Conservation (phyloP, 1,284 basidiomycete genomes). For the Lentinula novae-zelandiae region DNA sequence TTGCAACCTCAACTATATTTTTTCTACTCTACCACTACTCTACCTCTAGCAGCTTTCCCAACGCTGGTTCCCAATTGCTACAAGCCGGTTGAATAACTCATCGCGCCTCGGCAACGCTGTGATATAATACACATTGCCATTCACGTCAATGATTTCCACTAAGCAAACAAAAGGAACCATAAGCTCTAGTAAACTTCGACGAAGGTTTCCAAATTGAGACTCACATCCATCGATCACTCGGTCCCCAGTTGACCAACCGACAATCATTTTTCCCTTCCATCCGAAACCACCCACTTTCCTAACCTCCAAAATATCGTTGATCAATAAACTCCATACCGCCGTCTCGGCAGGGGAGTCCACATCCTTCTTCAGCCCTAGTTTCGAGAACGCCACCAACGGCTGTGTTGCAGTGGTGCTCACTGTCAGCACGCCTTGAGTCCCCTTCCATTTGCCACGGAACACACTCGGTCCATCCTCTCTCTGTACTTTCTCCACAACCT, state of each 20-base stretch:
- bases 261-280: constrained; percentile 1
- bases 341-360: constrained; percentile 1
- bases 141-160: background rate
- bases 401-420: background rate
- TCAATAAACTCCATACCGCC: background rate
- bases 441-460: constrained; percentile 1
- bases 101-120: constrained; percentile 1
- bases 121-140: background rate
- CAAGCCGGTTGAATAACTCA: background rate
- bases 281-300: constrained; percentile 2
- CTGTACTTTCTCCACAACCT: background rate
- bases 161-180: background rate
- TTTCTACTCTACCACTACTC: background rate
- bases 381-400: constrained; percentile 1
- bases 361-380: background rate
- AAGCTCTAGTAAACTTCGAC: no score
- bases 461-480: background rate
- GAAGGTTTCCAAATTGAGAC: background rate
- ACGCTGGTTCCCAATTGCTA: background rate
- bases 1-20: no score
- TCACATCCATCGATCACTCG: background rate
- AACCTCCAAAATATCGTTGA: background rate
- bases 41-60: background rate
- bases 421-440: background rate
- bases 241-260: constrained; percentile 1